Conservation (phyloP, 306 rosid genomes). For the Gynostemma pentaphyllum region DNA sequence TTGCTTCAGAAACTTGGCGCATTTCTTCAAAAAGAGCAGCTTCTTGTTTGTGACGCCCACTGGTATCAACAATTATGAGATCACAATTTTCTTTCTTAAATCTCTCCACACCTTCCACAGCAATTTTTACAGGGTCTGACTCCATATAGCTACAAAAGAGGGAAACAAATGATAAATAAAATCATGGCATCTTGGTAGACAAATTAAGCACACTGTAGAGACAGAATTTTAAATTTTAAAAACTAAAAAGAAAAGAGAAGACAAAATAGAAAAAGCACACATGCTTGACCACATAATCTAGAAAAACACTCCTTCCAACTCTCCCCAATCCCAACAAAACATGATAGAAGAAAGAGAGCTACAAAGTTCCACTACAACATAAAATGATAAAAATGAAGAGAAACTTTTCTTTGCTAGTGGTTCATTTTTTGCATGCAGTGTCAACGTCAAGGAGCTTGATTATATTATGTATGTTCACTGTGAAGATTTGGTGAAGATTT, state of each 20-base stretch:
- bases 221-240: background rate
- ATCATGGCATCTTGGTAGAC: background rate
- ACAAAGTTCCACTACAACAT: background rate
- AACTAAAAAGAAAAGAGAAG: background rate
- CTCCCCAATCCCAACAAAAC: background rate
- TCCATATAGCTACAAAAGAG: constrained; percentile 48
- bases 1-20: constrained; percentile 89
- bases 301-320: background rate
- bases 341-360: background rate
- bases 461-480: too few relatives aligned
- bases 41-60: constrained; percentile 88
- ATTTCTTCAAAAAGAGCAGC: constrained; percentile 87
- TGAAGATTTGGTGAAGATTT: too few relatives aligned
- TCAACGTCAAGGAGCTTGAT: too few relatives aligned
- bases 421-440: too few relatives aligned
- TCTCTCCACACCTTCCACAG: constrained; percentile 69
- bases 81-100: constrained; percentile 73
- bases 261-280: background rate
- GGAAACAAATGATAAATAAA: constrained; percentile 14
- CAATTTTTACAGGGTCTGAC: constrained; percentile 75
- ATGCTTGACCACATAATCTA: background rate
- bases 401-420: too few relatives aligned
- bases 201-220: background rate
- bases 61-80: constrained; percentile 79
- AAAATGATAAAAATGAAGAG: too few relatives aligned